Evolutionary conservation across 148 eudicot species (phyloP).

Genomic region (Heliosperma pusillum): DNA sequence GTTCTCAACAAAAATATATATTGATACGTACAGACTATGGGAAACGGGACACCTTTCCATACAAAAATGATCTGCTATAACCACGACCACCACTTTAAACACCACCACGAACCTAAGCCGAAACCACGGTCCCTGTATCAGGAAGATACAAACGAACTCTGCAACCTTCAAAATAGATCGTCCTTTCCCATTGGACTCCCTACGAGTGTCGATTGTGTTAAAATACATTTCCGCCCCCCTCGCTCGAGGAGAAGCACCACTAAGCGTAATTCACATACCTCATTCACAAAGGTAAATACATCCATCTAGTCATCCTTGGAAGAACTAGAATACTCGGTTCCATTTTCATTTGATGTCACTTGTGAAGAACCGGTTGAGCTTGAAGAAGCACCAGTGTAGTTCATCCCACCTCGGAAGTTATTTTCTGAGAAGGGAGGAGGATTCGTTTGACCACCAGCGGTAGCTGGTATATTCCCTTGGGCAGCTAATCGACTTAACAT

Average conservation of each 20-base stretch:
- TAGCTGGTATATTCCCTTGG: constrained; percentile 53
- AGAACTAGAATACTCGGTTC: constrained; percentile 65
- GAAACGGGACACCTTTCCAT: constrained; percentile 9
- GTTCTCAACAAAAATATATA: constrained; percentile 7
- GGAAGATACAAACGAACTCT: constrained; percentile 20
- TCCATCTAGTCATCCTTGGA: constrained; percentile 32
- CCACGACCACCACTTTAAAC: constrained; percentile 14
- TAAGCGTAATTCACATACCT: not conserved
- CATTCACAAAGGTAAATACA: constrained; percentile 14
- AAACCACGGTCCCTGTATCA: constrained; percentile 17
- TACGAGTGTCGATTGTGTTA: constrained; percentile 1
- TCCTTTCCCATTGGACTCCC: constrained; percentile 1
- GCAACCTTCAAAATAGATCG: not conserved
- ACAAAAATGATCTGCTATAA: constrained; percentile 19
- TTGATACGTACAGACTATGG: constrained; percentile 17
- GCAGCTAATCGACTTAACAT: constrained; percentile 83
- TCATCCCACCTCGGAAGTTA: constrained; percentile 32
- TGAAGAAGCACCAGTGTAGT: constrained; percentile 32
- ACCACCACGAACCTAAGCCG: constrained; percentile 9
- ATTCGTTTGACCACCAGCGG: constrained; percentile 47
- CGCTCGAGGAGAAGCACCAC: not conserved
- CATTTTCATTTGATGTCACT: constrained; percentile 51
- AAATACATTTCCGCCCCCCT: not conserved
- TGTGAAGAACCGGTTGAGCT: constrained; percentile 57
- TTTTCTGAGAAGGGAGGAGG: constrained; percentile 39